Evolutionary conservation across 495 filamentous ascomycete species (phyloP).

Genomic region (Saxophila tyrrhenica): DNA sequence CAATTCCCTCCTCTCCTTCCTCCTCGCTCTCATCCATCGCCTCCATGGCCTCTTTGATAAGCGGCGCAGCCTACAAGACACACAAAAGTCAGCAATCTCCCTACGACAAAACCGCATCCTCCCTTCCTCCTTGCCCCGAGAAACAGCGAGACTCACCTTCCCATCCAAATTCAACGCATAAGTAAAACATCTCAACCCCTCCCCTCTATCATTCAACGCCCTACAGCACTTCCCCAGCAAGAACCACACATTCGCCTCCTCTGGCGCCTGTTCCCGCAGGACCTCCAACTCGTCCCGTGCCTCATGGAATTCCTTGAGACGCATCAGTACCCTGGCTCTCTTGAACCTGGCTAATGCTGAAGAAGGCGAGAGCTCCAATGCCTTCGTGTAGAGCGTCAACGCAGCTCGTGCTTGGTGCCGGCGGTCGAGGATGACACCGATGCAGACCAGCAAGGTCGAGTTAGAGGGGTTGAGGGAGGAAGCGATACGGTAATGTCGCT

Average conservation of each 20-base stretch:
- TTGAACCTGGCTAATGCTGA: constrained; percentile 77
- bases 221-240: constrained; percentile 81
- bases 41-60: constrained; percentile 91
- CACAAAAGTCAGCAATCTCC: neutral
- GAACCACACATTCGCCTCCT: constrained; percentile 94
- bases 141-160: constrained; percentile 57
- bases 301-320: constrained; percentile 53
- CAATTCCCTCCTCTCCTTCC: constrained; percentile 43
- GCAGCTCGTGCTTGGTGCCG: constrained; percentile 68
- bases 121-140: no score
- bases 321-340: constrained; percentile 79
- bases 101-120: neutral
- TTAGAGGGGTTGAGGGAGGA: constrained; percentile 83
- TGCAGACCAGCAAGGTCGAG: constrained; percentile 77
- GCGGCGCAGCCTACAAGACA: constrained; percentile 61
- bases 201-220: constrained; percentile 59
- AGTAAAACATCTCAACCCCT: constrained; percentile 83
- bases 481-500: constrained; percentile 81
- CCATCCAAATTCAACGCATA: constrained; percentile 91
- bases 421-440: constrained; percentile 80
- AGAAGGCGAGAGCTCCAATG: constrained; percentile 67
- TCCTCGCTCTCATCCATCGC: constrained; percentile 75
- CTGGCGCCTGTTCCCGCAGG: constrained; percentile 79
- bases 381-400: constrained; percentile 65
- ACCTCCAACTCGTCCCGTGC: constrained; percentile 71